Evolutionary conservation across 371 early-diverging fungal genomes (phyloP).

Genomic region (Mortierella sp.): DNA sequence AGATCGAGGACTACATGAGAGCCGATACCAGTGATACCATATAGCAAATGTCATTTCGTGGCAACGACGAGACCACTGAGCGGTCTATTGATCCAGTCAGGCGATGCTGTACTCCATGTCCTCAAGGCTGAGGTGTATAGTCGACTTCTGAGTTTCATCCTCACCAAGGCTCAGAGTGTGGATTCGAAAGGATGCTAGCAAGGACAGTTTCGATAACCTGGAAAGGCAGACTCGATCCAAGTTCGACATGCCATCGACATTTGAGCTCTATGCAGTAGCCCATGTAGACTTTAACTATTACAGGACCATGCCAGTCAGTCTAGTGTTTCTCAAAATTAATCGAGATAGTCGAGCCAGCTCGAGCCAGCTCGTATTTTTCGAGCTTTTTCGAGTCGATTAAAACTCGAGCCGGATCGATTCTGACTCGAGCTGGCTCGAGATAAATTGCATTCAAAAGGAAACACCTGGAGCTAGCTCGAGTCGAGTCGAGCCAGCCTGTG

Average conservation of each 20-base stretch:
- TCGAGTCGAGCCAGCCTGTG: too few relatives aligned
- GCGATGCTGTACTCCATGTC: conserved; percentile 8
- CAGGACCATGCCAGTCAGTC: conserved; percentile 18
- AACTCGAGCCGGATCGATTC: too few relatives aligned
- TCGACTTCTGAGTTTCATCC: conserved; percentile 12
- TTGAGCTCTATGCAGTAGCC: conserved; percentile 18
- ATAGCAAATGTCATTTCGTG: conserved; percentile 16
- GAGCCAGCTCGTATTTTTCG: too few relatives aligned
- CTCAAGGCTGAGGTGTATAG: conserved; percentile 17
- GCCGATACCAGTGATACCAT: conserved; percentile 13
- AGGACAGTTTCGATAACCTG: conserved; percentile 6
- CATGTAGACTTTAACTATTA: conserved; percentile 2
- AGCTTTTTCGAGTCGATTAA: too few relatives aligned
- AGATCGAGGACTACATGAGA: conserved; percentile 11
- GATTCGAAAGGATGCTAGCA: conserved; percentile 9
- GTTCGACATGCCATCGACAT: conserved; percentile 11
- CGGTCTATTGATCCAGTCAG: conserved; percentile 17
- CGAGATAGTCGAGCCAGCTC: too few relatives aligned
- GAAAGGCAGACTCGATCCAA: conserved; percentile 23
- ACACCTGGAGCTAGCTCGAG: too few relatives aligned
- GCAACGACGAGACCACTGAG: conserved; percentile 11
- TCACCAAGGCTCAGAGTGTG: conserved; percentile 10
- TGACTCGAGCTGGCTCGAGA: too few relatives aligned
- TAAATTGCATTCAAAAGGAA: too few relatives aligned
- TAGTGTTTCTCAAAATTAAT: too few relatives aligned